Conservation (phyloP, 371 early-diverging fungal species). For the Batrachochytrium dendrobatidis region DNA sequence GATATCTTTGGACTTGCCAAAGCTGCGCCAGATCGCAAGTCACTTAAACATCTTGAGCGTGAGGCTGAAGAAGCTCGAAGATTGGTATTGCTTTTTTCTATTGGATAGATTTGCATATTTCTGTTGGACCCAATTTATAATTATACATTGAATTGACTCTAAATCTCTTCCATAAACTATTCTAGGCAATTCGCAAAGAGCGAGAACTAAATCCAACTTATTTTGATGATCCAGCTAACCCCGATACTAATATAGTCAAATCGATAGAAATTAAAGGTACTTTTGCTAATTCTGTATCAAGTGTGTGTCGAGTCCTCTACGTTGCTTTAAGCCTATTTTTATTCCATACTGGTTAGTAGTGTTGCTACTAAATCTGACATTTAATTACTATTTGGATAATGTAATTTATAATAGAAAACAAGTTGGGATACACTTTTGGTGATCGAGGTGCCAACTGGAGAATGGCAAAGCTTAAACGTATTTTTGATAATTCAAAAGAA, state of each 20-base stretch:
- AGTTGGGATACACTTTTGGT: conserved; percentile 57
- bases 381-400: too few species aligned
- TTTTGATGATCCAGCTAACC: too few species aligned
- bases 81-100: not conserved
- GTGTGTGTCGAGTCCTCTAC: too few species aligned
- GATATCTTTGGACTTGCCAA: conserved; percentile 1
- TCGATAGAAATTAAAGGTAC: too few species aligned
- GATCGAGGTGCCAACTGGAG: conserved; percentile 75
- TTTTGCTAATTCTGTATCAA: too few species aligned
- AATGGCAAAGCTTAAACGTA: conserved; percentile 70
- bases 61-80: not conserved
- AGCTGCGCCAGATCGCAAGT: not conserved
- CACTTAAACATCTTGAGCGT: not conserved
- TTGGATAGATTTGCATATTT: not conserved
- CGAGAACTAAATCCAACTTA: not conserved
- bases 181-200: conserved; percentile 3
- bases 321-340: too few species aligned
- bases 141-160: too few species aligned
- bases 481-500: conserved; percentile 63
- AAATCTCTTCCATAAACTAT: not conserved
- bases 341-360: too few species aligned
- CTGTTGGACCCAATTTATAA: not conserved
- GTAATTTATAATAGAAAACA: too few species aligned
- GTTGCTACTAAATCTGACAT: too few species aligned
- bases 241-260: too few species aligned